Conservation (phyloP, 768 basidiomycete species). For the Lyophyllum shimeji region DNA sequence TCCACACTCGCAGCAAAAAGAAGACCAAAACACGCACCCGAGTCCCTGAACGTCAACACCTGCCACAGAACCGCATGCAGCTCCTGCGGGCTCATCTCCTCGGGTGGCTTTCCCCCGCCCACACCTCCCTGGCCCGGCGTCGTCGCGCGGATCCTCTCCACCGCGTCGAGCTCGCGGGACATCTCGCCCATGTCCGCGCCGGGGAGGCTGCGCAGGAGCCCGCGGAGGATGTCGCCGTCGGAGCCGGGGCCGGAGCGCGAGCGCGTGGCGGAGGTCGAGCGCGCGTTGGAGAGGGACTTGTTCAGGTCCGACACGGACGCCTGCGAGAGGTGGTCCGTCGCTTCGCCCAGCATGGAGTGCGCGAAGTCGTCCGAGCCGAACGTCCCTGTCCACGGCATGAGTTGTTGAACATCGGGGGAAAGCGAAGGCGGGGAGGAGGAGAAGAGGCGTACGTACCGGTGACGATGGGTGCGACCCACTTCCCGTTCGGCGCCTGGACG, state of each 20-base stretch:
- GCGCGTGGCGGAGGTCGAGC: conserved; percentile 39
- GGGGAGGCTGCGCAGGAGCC: conserved; percentile 61
- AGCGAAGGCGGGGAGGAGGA: too few relatives aligned
- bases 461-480: conserved; percentile 76
- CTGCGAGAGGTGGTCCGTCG: conserved; percentile 30
- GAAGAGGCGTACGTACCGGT: conserved; percentile 47
- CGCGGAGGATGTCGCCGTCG: conserved; percentile 50
- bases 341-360: conserved; percentile 64
- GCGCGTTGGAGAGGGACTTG: conserved; percentile 71
- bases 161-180: conserved; percentile 71
- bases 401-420: too few relatives aligned
- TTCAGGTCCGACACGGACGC: conserved; percentile 89
- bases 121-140: conserved; percentile 25
- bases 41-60: conserved; percentile 82
- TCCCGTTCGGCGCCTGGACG: conserved; percentile 72
- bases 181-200: conserved; percentile 61
- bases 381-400: conserved; percentile 46
- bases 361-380: conserved; percentile 82
- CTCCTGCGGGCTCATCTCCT: conserved; percentile 88
- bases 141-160: conserved; percentile 66
- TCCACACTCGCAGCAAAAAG: neutral
- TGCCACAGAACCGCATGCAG: conserved; percentile 82
- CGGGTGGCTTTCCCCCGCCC: conserved; percentile 67
- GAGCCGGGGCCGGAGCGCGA: conserved; percentile 31
- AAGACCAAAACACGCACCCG: conserved; percentile 38